A percentile compares a stretch with the other conserved stretches of the same genome.
These are phyloP conservation scores for Stachybotrys echinatus DNA, from an alignment of 2,329 filamentous ascomycete genomes.

Conservation along the genomic window DNA sequence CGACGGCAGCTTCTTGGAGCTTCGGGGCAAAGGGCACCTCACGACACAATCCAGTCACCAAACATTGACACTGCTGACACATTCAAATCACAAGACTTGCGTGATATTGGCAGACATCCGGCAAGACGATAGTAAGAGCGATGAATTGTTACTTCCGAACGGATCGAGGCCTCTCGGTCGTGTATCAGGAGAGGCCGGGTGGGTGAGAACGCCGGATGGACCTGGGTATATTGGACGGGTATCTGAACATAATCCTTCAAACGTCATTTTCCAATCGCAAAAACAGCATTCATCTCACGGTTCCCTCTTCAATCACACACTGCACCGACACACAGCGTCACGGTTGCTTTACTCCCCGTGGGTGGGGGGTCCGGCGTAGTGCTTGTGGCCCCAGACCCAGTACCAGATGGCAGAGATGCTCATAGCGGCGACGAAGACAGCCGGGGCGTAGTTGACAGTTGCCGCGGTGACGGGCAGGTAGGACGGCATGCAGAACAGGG, in stretches of 20 bases:
- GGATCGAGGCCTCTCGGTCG: neutral
- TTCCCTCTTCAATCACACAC: neutral
- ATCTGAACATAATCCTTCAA: neutral
- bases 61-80: too few species aligned
- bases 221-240: neutral
- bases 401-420: conserved; percentile 62
- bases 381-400: conserved; percentile 61
- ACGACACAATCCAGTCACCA: too few species aligned
- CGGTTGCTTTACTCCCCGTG: conserved; percentile 22
- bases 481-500: conserved; percentile 70
- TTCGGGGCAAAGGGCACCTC: too few species aligned
- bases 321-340: neutral
- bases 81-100: too few species aligned
- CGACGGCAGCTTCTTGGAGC: too few species aligned
- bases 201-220: neutral
- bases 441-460: conserved; percentile 69
- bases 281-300: neutral
- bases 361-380: conserved; percentile 60
- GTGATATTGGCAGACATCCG: neutral
- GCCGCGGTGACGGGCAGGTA: conserved; percentile 50
- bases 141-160: neutral
- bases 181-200: neutral
- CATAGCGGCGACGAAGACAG: conserved; percentile 65
- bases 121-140: too few species aligned
- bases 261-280: neutral